Evolutionary conservation across 164 flowering plant species (phyloP), one percentile per base, ranked within the genome.

Genomic region (Magnolia sinica): DNA sequence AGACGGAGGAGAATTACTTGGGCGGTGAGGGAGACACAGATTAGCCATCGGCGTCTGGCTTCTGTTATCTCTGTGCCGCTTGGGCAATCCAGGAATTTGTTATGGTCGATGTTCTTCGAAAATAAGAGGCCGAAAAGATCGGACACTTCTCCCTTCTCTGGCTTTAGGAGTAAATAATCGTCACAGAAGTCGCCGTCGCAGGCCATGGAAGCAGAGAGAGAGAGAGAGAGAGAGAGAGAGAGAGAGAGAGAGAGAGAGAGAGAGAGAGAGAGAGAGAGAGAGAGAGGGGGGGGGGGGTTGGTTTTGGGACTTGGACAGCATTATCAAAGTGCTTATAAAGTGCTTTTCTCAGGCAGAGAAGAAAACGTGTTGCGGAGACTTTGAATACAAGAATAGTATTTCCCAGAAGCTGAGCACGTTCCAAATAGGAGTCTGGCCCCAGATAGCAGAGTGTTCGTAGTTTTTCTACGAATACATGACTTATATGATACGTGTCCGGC

Each of bases 21-120:
- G 9, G 19, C 55, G 0, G 81, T 14, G 16, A 88, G 20, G 50
- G 93, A 86, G 63, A 86, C 16, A 71, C 87, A 82, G 51, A 90
- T 79, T 68, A 87, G 49, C 90, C 91, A 90, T 78, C 91, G 78
- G 0, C 78, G 79, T 1, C 24, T 4, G 7, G 83, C 73, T 45
- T 70, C 77, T 16, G 11, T 51, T 19, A 49, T 1, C 37, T 20
- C 10, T 0, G 23, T 20, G 10, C 69, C 86, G 10, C 73, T 79
- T 0, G 83, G 77, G 50, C 64, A 76, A 1, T 86, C 83, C 5
- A 88, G 70, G 73, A 82, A 86, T n/a, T 52, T 75, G 76, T 79
- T 81, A 7, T 73, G 72, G 11, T 70, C 45, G 20, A 83, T 4
- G 0, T 81, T 69, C n/a, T 72, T 6, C 14, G 79, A 79, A 50